These are phyloP conservation scores for Cucumis hystrix DNA, from an alignment of 306 rosid species.

Conservation along the genomic window DNA sequence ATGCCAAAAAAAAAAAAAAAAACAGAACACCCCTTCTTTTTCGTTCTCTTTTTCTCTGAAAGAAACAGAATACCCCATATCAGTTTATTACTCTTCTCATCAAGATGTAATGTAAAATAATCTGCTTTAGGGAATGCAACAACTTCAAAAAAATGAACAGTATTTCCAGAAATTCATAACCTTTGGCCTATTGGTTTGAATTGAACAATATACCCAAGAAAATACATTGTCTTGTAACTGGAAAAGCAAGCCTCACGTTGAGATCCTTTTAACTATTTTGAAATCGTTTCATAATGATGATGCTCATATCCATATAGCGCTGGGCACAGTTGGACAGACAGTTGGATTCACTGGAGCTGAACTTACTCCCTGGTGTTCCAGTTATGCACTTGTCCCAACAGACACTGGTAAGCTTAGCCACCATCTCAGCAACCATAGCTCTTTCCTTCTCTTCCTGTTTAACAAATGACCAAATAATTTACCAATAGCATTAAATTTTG, in stretches of 20 bases:
- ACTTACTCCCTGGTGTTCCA: constrained; percentile 68
- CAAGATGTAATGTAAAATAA: background rate
- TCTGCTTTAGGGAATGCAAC: background rate
- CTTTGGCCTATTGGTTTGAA: background rate
- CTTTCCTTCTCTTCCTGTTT: constrained; percentile 77
- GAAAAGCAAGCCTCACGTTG: background rate
- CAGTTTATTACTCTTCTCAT: background rate
- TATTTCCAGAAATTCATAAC: background rate
- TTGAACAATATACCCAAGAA: background rate
- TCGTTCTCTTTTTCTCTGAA: no score
- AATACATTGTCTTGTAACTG: constrained; percentile 1
- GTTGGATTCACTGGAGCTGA: constrained; percentile 62
- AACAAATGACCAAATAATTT: background rate
- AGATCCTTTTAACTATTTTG: constrained; percentile 53
- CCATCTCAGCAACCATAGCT: constrained; percentile 71
- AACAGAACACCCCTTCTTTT: no score
- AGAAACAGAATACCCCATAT: background rate
- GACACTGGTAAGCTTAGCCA: constrained; percentile 62
- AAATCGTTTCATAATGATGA: constrained; percentile 58
- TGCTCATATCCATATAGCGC: constrained; percentile 64
- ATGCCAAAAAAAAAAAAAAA: background rate
- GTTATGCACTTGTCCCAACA: constrained; percentile 95
- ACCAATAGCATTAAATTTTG: background rate
- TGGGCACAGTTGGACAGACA: constrained; percentile 79
- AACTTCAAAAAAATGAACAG: background rate